Evolutionary conservation across 78 protist species (phyloP), one percentile per base, ranked within the genome.

Genomic region (Fonticula alba): DNA sequence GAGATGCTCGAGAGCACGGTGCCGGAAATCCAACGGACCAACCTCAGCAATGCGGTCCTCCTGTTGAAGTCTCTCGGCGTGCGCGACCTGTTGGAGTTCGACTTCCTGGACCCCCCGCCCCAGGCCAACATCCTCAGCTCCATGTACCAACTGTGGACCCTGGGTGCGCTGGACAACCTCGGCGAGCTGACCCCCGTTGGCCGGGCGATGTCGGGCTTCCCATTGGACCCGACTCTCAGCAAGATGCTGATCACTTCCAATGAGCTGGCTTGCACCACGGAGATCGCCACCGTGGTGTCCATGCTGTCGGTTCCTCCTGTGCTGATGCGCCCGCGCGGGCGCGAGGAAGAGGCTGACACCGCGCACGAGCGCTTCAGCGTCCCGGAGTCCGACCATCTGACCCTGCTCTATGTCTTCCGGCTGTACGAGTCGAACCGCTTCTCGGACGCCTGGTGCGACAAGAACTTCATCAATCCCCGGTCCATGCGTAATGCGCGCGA

Each of bases 51-150:
- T 54, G 90, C 83, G 20, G 95, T 94, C 29, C 78, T 96, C 27
- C 77, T 88, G 65, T 81, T 95, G 47, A 95, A 94, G 81, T 61
- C 88, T 2, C 83, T 95, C 43, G 99, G 98, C 31, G 79, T 92
- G 43, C 54, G 75, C 40, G 62, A 95, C 79, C 61, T 95, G 50
- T 47, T 86, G 37, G 65, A 78, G 29, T 95, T 95, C 64, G 85
- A 89, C 62, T 95, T 95, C 57, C 89, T 96, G 97, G 99, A 96
- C 68, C 92, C 97, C 27, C 99, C 99, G 33, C 99, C 99, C 31
- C 69, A 72, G 66, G 80, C 27, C 4, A 88, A 72, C 67, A 74
- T 95, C 17, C 32, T 74, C 56, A 74, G 69, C 53, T 66, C 91
- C 43, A 75, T 91, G 91, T 87, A 81, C 68, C 97, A 93, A 57